phyloP scores from a whole-genome alignment of 164 flowering plant genomes.

The Buxus sempervirens region DNA sequence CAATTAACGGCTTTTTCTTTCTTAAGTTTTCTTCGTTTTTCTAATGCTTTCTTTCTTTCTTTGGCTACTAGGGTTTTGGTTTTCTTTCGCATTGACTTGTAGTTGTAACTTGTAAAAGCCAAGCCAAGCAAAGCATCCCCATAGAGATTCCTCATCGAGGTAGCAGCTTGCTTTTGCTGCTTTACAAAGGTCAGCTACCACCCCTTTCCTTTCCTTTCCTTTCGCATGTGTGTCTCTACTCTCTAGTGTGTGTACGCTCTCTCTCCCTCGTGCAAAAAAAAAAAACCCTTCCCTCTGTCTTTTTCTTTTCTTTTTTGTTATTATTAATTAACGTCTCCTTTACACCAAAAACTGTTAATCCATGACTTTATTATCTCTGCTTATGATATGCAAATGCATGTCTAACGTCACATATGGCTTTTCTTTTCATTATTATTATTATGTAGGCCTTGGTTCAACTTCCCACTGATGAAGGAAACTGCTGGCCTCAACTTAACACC shows the following conservation, averaged over 20 bases:
- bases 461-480: too few species aligned
- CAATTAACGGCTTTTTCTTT: constrained; percentile 42
- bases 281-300: constrained; percentile 4
- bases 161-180: constrained; percentile 21
- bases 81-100: constrained; percentile 34
- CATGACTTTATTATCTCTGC: too few species aligned
- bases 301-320: background rate
- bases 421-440: too few species aligned
- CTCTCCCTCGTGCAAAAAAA: too few species aligned
- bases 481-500: too few species aligned
- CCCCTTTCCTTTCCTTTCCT: constrained; percentile 1
- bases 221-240: background rate
- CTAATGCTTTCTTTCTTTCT: background rate
- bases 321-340: background rate
- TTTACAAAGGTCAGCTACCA: constrained; percentile 30
- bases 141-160: constrained; percentile 33
- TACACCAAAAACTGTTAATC: background rate
- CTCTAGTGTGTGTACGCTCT: background rate
- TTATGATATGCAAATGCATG: too few species aligned
- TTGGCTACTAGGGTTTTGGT: background rate
- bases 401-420: too few species aligned
- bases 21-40: constrained; percentile 1
- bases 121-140: background rate
- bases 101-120: constrained; percentile 24
- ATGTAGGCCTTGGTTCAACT: too few species aligned